Evolutionary conservation across 805 yeast species (phyloP).

Genomic region (Wickerhamomyces chambardii): DNA sequence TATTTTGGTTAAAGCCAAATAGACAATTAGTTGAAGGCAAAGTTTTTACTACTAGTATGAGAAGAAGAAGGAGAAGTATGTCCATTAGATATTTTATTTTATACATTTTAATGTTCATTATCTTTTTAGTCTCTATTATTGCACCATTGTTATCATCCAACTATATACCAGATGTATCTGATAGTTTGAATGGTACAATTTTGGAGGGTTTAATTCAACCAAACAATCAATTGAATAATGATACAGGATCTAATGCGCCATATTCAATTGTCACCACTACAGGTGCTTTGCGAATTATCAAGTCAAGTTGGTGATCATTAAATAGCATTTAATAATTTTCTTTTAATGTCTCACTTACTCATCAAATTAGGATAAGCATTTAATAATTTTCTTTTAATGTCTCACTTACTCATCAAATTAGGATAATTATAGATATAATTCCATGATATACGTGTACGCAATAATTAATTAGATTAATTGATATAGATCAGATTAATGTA

Average conservation of each 20-base stretch:
- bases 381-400: no score
- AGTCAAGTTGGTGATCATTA: conserved; percentile 21
- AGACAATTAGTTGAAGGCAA: conserved; percentile 22
- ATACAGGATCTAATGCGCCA: conserved; percentile 55
- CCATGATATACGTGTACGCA: no score
- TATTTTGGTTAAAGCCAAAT: conserved; percentile 60
- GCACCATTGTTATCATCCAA: conserved; percentile 36
- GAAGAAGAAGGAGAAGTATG: conserved; percentile 28
- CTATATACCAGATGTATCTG: conserved; percentile 17
- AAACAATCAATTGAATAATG: conserved; percentile 49
- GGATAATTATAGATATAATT: no score
- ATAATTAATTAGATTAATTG: no score
- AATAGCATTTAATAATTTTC: no score
- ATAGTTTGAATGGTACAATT: conserved; percentile 13
- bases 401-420: no score
- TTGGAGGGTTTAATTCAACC: conserved; percentile 49
- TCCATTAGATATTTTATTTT: conserved; percentile 37
- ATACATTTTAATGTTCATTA: conserved; percentile 29
- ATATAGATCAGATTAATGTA: no score
- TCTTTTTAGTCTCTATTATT: conserved; percentile 31
- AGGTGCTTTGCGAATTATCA: conserved; percentile 22
- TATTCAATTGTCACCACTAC: conserved; percentile 28
- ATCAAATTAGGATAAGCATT: no score
- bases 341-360: no score
- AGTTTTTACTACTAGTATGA: conserved; percentile 29